Evolutionary conservation across 2,329 filamentous ascomycete species (phyloP), one percentile per base, ranked within the genome.

Genomic region (Mycosphaerella sp.): DNA sequence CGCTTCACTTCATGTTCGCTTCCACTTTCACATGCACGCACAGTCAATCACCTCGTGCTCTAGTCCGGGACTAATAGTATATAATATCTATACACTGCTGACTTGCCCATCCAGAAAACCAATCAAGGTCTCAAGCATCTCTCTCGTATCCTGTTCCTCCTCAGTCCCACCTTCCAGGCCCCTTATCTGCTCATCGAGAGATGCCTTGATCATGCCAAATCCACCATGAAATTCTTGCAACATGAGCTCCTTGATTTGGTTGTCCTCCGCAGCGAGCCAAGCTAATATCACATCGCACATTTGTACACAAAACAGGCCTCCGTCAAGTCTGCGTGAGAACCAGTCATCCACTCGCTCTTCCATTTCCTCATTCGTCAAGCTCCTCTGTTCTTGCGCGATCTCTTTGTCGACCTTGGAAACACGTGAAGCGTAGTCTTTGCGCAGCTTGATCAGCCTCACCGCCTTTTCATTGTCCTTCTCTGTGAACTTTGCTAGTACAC

Each of bases 401-500:
- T 77, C 73, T 45, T 76, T 70, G 45, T 90, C 85, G 0, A 87
- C 82, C 0, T 76, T 72, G 0, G 71, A 73, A 1, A 94, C 70
- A 13, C 80, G 77, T 0, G 76, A 73, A 0, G 79, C 78, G 65
- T 89, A 95, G 10, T 87, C 85, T 42, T 80, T 73, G 36, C 90
- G 80, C 42, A 96, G 69, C 53, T 78, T 75, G 32, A 95, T 68
- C 4, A 97, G 74, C 65, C 84, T 87, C 5, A 66, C 72, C 34
- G 89, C 81, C 74, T 97, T 97, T 59, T 85, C 88, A 66, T 94
- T 95, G 58, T 95, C 84, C 66, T 89, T 95, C 68, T 98, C 93
- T 14, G 95, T 86, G 63, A 97, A 97, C 65, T 98, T 98, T 42
- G 90, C 91, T 3, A 97, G 77, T 0, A 85, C 80, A 3, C 93